Base-by-base conservation (phyloP, 352 stramenopile genomes). In the Phytophthora kernoviae region DNA sequence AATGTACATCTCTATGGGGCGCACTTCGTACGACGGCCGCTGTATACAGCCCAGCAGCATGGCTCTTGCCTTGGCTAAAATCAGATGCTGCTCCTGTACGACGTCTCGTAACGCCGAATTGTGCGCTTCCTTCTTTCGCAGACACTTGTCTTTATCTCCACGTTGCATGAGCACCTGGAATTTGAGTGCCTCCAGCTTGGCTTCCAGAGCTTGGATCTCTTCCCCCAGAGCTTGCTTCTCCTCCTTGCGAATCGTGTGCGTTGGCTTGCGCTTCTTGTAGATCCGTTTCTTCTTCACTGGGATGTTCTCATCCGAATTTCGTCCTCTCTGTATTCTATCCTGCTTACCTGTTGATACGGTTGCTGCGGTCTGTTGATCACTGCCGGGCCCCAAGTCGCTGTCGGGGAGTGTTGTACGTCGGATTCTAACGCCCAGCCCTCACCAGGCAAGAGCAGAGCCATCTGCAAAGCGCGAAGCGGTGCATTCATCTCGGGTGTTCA, bases 1-100 rank as follows among this genome's bases (percentile, higher is more conserved):
- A 40, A 80, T 73, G 15, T 53, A 62, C 47, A 58, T 70, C 47
- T 70, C 53, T 5, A 52, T 74, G 4, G 67, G 71, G 27, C 66
- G 51, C 41, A 75, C 49, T 9, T 54, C 22, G n/a, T 65, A 46
- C 5, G 58, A 64, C 18, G 65, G 51, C 7, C 66, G 59, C 33
- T 65, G 49, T 32, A 54, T 11, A 30, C 59, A 63, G n/a, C 56
- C 43, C 40, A 63, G 39, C 9, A 77, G 20, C 43, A 70, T 52
- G 20, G 53, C 57, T 21, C 67, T 40, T 1, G 41, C 51, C 17
- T 63, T 50, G 10, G 65, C 62, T 14, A 81, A 20, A 20, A 54
- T 33, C 33, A 72, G 46, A 21, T 75, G 58, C 33, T 72, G 62
- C 26, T 50, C 41, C 15, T 71, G 62, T 1, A 75, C 52, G 2